phyloP scores from a whole-genome alignment of 768 basidiomycete species.

The Leccinum boreale region DNA sequence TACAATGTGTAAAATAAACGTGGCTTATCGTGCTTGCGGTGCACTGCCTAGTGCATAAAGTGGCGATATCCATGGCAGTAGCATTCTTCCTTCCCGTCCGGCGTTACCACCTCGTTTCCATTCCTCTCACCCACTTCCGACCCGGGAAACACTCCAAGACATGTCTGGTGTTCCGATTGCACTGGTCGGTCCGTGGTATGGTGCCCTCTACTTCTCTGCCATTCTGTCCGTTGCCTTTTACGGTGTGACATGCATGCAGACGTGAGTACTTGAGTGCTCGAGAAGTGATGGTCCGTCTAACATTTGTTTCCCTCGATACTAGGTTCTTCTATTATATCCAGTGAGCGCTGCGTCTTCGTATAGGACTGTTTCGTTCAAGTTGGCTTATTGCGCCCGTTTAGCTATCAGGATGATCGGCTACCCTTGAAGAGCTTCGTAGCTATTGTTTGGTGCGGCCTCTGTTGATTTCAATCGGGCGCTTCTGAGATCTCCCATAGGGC shows the following conservation, averaged over 20 bases:
- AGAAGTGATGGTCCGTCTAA: not conserved
- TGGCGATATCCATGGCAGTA: not conserved
- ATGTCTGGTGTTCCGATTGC: not conserved
- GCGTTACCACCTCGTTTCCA: not conserved
- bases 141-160: not conserved
- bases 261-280: constrained; percentile 2
- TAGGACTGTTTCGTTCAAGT: not conserved
- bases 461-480: not conserved
- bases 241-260: constrained; percentile 3
- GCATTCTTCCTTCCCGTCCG: not conserved
- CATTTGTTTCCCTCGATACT: not conserved
- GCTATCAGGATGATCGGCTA: constrained; percentile 1
- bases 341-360: not conserved
- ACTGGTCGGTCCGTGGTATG: not conserved
- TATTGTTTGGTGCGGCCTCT: not conserved
- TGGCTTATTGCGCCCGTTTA: not conserved
- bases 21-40: not conserved
- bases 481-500: not conserved
- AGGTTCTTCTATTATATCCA: constrained; percentile 7
- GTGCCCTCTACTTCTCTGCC: constrained; percentile 2
- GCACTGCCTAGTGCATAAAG: not conserved
- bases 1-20: not conserved
- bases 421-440: not conserved
- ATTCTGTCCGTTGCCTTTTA: constrained; percentile 2
- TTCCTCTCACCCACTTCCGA: not conserved